Conservation (phyloP, 208 protist genomes). For the Entamoeba histolytica region DNA sequence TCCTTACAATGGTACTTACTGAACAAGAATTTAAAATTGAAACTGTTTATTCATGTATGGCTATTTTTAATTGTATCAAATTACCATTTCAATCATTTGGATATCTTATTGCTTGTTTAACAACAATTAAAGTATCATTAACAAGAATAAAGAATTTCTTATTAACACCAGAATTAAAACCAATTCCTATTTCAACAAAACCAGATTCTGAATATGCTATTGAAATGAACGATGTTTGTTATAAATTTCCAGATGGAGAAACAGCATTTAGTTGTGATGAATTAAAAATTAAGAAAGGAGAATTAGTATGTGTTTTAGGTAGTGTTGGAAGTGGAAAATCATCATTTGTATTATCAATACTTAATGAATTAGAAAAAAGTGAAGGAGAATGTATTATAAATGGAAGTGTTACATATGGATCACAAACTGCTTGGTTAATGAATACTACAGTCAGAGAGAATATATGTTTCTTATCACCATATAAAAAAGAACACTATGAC, state of each 20-base stretch:
- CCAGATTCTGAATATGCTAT: not conserved
- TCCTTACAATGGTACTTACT: not conserved
- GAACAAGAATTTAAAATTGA: not conserved
- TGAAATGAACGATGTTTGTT: not conserved
- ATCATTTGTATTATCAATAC: not conserved
- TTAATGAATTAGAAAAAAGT: not conserved
- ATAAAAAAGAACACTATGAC: constrained; percentile 30
- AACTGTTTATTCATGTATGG: not conserved
- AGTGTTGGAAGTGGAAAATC: not conserved
- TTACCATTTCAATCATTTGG: not conserved
- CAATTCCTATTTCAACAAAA: not conserved
- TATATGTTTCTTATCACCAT: constrained; percentile 51
- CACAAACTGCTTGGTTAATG: constrained; percentile 63
- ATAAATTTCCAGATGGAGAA: not conserved
- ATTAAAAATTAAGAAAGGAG: not conserved
- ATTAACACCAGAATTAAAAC: not conserved
- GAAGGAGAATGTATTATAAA: constrained; percentile 3
- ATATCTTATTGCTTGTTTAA: not conserved
- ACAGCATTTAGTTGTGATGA: not conserved
- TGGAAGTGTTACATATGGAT: constrained; percentile 49
- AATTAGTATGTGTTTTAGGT: not conserved
- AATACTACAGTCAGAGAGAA: constrained; percentile 64
- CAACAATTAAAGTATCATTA: not conserved
- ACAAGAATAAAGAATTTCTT: not conserved
- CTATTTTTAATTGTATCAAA: not conserved